Evolutionary conservation across 805 yeast genomes (phyloP).

Genomic region (Candida rishiriensis): DNA sequence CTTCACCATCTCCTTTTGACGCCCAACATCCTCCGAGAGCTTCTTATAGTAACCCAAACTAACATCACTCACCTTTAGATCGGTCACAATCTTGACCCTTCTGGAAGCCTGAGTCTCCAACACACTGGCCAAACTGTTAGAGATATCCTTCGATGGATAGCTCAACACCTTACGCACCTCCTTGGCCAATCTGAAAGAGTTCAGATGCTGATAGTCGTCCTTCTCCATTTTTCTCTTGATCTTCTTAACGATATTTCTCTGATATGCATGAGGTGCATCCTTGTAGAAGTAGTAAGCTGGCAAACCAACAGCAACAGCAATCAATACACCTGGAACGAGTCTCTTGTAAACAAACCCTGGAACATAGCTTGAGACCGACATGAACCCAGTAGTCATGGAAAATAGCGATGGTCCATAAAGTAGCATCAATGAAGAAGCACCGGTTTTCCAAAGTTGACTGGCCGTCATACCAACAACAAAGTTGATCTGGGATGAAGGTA

Average conservation of each 20-base stretch:
- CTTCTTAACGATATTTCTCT: constrained; percentile 74
- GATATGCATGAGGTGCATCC: constrained; percentile 88
- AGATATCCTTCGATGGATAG: constrained; percentile 79
- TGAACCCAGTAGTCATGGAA: constrained; percentile 27
- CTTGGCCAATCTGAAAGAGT: constrained; percentile 71
- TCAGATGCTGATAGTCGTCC: constrained; percentile 72
- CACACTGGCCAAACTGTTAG: constrained; percentile 59
- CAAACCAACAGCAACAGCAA: constrained; percentile 31
- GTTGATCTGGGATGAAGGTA: constrained; percentile 36
- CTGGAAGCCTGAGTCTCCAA: constrained; percentile 58
- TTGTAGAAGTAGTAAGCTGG: constrained; percentile 49
- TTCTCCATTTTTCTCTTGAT: constrained; percentile 57
- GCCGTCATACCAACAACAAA: constrained; percentile 17
- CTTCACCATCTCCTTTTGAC: constrained; percentile 16
- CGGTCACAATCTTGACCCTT: constrained; percentile 50
- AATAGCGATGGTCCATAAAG: constrained; percentile 27
- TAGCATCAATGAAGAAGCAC: constrained; percentile 23
- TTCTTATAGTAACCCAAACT: constrained; percentile 52
- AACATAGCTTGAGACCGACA: constrained; percentile 27
- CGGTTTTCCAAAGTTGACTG: constrained; percentile 22
- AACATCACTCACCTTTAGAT: constrained; percentile 51
- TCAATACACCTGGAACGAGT: constrained; percentile 31
- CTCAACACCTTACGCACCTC: constrained; percentile 80
- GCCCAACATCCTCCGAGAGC: constrained; percentile 28
- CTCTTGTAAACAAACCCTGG: constrained; percentile 17